These are phyloP conservation scores for Phallus indusiatus DNA, from an alignment of 768 basidiomycete genomes.

Conservation along the genomic window DNA sequence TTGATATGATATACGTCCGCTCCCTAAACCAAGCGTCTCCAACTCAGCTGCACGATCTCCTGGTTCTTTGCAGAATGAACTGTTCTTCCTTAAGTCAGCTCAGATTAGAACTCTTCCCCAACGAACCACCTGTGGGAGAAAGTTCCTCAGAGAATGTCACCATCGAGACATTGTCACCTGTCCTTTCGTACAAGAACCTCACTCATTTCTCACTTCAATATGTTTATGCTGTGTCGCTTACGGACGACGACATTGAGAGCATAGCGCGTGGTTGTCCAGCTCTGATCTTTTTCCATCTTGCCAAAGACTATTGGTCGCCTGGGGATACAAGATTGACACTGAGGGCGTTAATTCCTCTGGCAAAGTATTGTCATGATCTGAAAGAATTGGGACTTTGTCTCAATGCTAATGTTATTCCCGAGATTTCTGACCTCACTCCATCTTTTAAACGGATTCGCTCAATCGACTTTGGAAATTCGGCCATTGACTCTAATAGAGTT, in stretches of 20 bases:
- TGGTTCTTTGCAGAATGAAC: slow-evolving; percentile 34
- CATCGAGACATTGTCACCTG: slow-evolving; percentile 26
- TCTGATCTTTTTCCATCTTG: slow-evolving; percentile 17
- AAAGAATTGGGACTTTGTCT: slow-evolving; percentile 28
- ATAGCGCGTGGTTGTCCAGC: slow-evolving; percentile 19
- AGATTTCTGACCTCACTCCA: slow-evolving; percentile 10
- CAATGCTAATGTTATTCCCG: slow-evolving; percentile 20
- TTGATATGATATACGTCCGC: slow-evolving; percentile 43
- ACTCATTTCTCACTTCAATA: slow-evolving; percentile 24
- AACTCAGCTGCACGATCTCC: slow-evolving; percentile 29
- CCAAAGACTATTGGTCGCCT: slow-evolving; percentile 13
- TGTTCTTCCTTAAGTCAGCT: slow-evolving; percentile 41
- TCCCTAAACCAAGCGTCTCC: slow-evolving; percentile 36
- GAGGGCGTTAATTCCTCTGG: slow-evolving; percentile 30
- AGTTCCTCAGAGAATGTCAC: slow-evolving; percentile 21
- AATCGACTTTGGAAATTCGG: slow-evolving; percentile 44
- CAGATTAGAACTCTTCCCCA: slow-evolving; percentile 25
- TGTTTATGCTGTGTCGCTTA: slow-evolving; percentile 14
- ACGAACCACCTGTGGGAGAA: slow-evolving; percentile 10
- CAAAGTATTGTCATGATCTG: slow-evolving; percentile 30
- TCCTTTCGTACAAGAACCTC: slow-evolving; percentile 24
- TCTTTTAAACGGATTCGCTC: slow-evolving; percentile 15
- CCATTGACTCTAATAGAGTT: slow-evolving; percentile 26
- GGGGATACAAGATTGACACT: slow-evolving; percentile 13
- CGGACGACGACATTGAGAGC: slow-evolving; percentile 19